These are phyloP conservation scores for Arxiozyma heterogenica DNA, from an alignment of 1,139 yeast species.

Conservation along the genomic window DNA sequence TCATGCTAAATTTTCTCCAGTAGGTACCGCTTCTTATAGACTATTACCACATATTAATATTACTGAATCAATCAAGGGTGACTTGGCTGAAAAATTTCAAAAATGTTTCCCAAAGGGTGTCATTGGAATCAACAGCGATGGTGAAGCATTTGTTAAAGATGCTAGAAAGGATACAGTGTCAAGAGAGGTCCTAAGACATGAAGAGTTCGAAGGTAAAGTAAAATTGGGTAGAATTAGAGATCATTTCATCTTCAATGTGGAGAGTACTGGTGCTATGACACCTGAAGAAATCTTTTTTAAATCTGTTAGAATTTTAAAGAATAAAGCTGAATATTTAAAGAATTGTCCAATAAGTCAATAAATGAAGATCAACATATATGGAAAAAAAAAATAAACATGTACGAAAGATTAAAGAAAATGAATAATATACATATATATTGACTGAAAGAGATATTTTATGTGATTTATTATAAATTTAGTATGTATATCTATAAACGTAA, in stretches of 20 bases:
- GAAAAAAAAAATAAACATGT: neutral
- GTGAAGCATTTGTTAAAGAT: conserved; percentile 73
- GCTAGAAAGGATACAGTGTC: conserved; percentile 93
- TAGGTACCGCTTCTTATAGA: conserved; percentile 94
- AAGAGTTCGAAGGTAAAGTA: conserved; percentile 81
- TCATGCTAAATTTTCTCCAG: conserved; percentile 97
- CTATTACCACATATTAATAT: conserved; percentile 86
- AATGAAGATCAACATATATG: conserved; percentile 1
- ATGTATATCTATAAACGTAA: neutral
- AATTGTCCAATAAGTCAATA: conserved; percentile 67
- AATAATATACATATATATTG: conserved; percentile 10
- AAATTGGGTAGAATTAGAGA: conserved; percentile 85
- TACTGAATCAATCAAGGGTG: conserved; percentile 63
- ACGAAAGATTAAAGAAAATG: neutral
- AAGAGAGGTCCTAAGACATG: conserved; percentile 89
- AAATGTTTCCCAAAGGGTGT: conserved; percentile 92
- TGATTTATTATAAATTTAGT: neutral
- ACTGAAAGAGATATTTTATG: conserved; percentile 1
- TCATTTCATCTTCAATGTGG: conserved; percentile 89
- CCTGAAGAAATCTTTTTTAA: conserved; percentile 94
- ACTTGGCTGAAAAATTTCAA: conserved; percentile 68
- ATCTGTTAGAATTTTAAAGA: conserved; percentile 72
- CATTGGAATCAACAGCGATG: conserved; percentile 59
- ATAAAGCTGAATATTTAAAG: conserved; percentile 75
- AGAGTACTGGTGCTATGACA: conserved; percentile 92